phyloP scores from a whole-genome alignment of 257 asterid genomes.

The Avicennia marina region DNA sequence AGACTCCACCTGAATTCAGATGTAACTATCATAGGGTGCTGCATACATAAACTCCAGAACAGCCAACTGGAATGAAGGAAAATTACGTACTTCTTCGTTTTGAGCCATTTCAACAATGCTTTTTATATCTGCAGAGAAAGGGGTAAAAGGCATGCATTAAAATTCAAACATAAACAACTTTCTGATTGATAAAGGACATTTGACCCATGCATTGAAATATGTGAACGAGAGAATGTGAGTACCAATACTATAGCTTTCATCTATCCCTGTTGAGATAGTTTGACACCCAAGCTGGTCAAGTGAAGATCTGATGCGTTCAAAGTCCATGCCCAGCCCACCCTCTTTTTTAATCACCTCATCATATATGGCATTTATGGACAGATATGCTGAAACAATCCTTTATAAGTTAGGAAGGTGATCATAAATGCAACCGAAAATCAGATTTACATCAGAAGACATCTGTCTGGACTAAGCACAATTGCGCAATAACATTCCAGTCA shows the following conservation, averaged over 20 bases:
- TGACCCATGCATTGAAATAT: slow-evolving; percentile 6
- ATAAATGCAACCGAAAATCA: slow-evolving; percentile 5
- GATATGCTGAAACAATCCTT: slow-evolving; percentile 41
- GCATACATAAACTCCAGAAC: slow-evolving; percentile 5
- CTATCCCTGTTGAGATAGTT: slow-evolving; percentile 30
- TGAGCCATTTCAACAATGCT: slow-evolving; percentile 63
- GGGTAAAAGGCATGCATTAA: slow-evolving; percentile 15
- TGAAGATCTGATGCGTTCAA: slow-evolving; percentile 52
- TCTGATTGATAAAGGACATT: not conserved
- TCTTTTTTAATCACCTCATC: slow-evolving; percentile 74
- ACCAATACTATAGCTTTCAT: slow-evolving; percentile 71
- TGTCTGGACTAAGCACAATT: too few relatives aligned
- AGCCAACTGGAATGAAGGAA: slow-evolving; percentile 10
- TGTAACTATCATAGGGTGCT: slow-evolving; percentile 14
- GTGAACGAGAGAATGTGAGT: slow-evolving; percentile 21
- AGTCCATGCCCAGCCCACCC: slow-evolving; percentile 58
- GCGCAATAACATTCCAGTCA: too few relatives aligned
- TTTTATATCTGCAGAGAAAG: slow-evolving; percentile 61
- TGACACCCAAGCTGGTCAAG: slow-evolving; percentile 73
- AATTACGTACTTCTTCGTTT: slow-evolving; percentile 66
- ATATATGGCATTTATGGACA: slow-evolving; percentile 57
- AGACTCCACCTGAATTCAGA: slow-evolving; percentile 71
- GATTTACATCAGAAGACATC: not conserved
- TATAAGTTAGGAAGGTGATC: slow-evolving; percentile 17
- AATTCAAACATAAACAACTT: not conserved